Base-by-base conservation (phyloP, 495 filamentous ascomycete species). In the Penicillium taxi region DNA sequence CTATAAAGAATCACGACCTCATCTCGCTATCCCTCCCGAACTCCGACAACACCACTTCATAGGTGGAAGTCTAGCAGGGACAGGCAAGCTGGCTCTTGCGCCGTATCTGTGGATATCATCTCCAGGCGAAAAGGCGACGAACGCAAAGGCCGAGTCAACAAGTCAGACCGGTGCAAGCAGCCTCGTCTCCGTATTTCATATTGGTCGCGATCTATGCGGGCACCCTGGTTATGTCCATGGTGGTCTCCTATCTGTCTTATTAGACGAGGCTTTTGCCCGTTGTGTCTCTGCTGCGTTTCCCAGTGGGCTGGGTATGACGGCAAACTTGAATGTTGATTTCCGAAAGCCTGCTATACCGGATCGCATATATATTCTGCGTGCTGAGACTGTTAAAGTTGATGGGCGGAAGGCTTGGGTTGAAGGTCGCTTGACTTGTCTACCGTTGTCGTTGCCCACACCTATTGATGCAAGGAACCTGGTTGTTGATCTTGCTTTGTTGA, bases 1-100 rank as follows among this genome's bases (percentile, higher is more conserved):
- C 5, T 83, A 80, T 60, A 70, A 68, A 22, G 88, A 93, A 58
- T 78, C 81, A 7, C 72, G 90, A 15, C 91, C 90, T 2, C 63
- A 67, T 24, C 58, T 59, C 28, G 35, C 59, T 11, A 65, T 65
- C 34, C 41, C 55, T 14, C 47, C 51, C 0, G 23, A 45, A 1
- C 50, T 62, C 1, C 46, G 55, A 21, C 55, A 58, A 3, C 32
- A 45, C 14, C 63, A 65, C 23, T 52, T 65, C 50, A 61, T 67
- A n/a, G 63, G 53, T 3, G 63, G 61, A 6, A 53, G 54, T 26
- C 69, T 96, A 4, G 42, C 79, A 23, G 88, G 89, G 2, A 62
- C 73, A 0, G 78, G 78, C 13, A 83, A 72, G 52, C 72, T 96
- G 28, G 75, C 76, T 8, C 78, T 91, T 0, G 81, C 87, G 4